Evolutionary conservation across 345 rosid genomes (phyloP), one percentile per base, ranked within the genome.

Genomic region (Rhizophora apiculata): DNA sequence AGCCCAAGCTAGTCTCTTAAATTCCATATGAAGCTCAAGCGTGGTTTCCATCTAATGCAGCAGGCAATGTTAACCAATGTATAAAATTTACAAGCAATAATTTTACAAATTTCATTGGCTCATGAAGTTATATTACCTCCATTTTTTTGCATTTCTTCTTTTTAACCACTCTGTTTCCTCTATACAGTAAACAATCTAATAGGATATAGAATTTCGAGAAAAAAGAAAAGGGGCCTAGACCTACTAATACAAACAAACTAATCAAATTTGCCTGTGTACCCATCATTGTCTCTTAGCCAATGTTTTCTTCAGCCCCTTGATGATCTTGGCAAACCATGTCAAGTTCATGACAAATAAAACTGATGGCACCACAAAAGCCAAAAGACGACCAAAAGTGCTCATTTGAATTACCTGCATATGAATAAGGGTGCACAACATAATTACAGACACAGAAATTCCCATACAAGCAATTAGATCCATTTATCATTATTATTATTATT

Each of bases 261-360:
- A 52, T 69, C 36, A 36, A 69, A 27, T 27, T 68, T 46, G 64
- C 11, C n/a, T 29, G 62, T 26, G 29, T 20, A 36, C 43, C 58
- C 16, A 8, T 76, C 72, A 71, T 34, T 55, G 71, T 30, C 63
- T 67, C 61, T 76, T 76, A 9, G 75, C 46, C 24, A 76, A 32
- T 7, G 72, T 71, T 66, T 76, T 76, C 72, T 36, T 66, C 68
- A 76, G 67, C 56, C 79, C 79, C 67, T 67, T 76, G 2, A 67
- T 20, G 29, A 76, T 76, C 68, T 76, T 76, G 6, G 53, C 37
- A 62, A 76, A 71, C 79, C 75, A 76, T 46, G 48, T 49, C 57
- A 71, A 57, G 59, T 76, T 76, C 79, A 76, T 62, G 19, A 67
- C 13, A 56, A 66, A 76, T 51, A 76, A 66, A 27, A 65, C 64